A percentile compares a stretch with the other conserved stretches of the same genome.
These are phyloP conservation scores for Mollisia scopiformis DNA, from an alignment of 2,329 filamentous ascomycete species.

Conservation along the genomic window DNA sequence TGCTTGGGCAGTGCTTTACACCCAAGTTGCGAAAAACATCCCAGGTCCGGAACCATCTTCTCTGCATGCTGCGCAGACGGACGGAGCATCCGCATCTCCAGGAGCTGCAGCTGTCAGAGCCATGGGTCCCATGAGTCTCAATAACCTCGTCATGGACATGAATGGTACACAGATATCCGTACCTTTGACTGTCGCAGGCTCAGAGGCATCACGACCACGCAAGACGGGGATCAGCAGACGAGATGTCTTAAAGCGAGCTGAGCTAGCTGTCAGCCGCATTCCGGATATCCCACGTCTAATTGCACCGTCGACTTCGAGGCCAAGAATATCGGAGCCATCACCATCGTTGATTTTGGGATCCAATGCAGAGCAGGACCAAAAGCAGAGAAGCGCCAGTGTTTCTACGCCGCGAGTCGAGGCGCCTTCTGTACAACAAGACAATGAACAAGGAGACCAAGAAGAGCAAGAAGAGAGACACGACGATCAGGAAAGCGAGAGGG, in stretches of 20 bases:
- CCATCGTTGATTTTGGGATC: slow-evolving; percentile 41
- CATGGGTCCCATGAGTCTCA: slow-evolving; percentile 36
- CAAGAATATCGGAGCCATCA: slow-evolving; percentile 37
- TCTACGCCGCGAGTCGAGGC: slow-evolving; percentile 12
- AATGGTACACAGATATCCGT: slow-evolving; percentile 31
- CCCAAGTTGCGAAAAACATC: slow-evolving; percentile 64
- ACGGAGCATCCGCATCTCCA: slow-evolving; percentile 40
- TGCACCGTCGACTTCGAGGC: slow-evolving; percentile 36
- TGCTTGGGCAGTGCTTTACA: slow-evolving; percentile 79
- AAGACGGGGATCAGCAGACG: slow-evolving; percentile 35
- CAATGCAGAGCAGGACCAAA: slow-evolving; percentile 25
- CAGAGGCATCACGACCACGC: slow-evolving; percentile 29
- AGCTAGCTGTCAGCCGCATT: slow-evolving; percentile 54
- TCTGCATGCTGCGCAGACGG: slow-evolving; percentile 48
- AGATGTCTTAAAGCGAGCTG: slow-evolving; percentile 64
- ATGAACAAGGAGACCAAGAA: slow-evolving; percentile 40
- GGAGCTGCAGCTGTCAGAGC: slow-evolving; percentile 11
- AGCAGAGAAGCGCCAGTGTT: slow-evolving; percentile 3
- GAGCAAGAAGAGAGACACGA: slow-evolving; percentile 41
- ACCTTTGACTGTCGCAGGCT: slow-evolving; percentile 27
- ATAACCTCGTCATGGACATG: slow-evolving; percentile 37
- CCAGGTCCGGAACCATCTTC: slow-evolving; percentile 41
- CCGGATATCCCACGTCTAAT: slow-evolving; percentile 38
- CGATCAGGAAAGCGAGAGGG: slow-evolving; percentile 42
- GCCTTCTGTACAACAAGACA: neutral